Conservation (phyloP, 768 basidiomycete species). For the Paxillus involutus region DNA sequence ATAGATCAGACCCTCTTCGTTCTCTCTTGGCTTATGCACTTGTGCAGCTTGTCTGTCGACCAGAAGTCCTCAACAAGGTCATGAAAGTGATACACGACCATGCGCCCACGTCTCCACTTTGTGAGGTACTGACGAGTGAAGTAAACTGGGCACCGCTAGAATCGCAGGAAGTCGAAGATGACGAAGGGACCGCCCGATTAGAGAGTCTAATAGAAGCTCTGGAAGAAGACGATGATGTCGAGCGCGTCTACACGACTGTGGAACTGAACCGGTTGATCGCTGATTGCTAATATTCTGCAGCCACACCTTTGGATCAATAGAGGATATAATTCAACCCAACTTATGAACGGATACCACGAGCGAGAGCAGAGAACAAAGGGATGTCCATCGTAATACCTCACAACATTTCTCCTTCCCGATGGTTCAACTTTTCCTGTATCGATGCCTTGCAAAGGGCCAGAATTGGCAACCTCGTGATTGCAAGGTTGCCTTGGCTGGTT, state of each 20-base stretch:
- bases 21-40: background rate
- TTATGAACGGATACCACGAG: no score
- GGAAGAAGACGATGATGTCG: conserved; percentile 57
- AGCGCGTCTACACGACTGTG: conserved; percentile 58
- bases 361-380: no score
- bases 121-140: conserved; percentile 48
- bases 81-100: conserved; percentile 33
- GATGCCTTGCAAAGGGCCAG: no score
- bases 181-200: conserved; percentile 35
- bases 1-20: background rate
- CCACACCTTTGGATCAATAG: background rate
- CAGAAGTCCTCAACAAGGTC: conserved; percentile 38
- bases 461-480: no score
- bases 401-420: no score
- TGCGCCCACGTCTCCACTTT: conserved; percentile 25
- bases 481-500: no score
- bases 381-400: no score
- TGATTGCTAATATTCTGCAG: conserved; percentile 12
- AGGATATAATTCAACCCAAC: no score
- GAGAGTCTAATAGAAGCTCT: conserved; percentile 48
- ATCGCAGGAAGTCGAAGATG: conserved; percentile 34
- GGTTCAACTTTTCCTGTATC: no score
- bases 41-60: conserved; percentile 45
- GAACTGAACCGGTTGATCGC: conserved; percentile 31
- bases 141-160: conserved; percentile 56